phyloP scores from a whole-genome alignment of 805 yeast species.

The Yarrowia bubula region DNA sequence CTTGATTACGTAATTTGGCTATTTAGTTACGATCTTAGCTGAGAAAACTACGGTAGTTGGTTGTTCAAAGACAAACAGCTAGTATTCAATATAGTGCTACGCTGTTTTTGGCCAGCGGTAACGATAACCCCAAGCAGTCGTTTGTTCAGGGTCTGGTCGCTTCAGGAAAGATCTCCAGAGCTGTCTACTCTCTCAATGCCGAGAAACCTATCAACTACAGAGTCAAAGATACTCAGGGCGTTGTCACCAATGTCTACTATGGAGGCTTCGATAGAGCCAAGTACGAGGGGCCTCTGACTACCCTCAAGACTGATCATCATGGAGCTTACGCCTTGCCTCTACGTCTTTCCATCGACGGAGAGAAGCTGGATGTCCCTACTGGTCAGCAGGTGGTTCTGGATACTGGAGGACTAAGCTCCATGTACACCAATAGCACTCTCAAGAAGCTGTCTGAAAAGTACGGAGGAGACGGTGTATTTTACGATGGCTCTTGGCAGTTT shows the following conservation, averaged over 20 bases:
- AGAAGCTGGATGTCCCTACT: neutral
- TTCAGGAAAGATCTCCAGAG: neutral
- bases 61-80: no score
- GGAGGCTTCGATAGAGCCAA: conserved; percentile 1
- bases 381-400: neutral
- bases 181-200: neutral
- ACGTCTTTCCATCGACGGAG: neutral
- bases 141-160: neutral
- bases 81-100: no score
- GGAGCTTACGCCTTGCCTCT: neutral
- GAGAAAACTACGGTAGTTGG: no score
- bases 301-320: neutral
- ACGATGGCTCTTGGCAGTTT: neutral
- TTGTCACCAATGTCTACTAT: neutral
- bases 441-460: neutral
- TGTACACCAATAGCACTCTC: neutral
- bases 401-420: neutral
- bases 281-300: conserved; percentile 1
- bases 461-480: neutral
- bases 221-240: neutral
- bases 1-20: no score
- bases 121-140: neutral
- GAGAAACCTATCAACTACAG: neutral
- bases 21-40: no score
- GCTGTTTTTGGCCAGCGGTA: neutral